Percentiles rank a stretch among this genome's conserved stretches.
phyloP scores from a whole-genome alignment of 164 flowering plant species.

The Litsea cubeba region DNA sequence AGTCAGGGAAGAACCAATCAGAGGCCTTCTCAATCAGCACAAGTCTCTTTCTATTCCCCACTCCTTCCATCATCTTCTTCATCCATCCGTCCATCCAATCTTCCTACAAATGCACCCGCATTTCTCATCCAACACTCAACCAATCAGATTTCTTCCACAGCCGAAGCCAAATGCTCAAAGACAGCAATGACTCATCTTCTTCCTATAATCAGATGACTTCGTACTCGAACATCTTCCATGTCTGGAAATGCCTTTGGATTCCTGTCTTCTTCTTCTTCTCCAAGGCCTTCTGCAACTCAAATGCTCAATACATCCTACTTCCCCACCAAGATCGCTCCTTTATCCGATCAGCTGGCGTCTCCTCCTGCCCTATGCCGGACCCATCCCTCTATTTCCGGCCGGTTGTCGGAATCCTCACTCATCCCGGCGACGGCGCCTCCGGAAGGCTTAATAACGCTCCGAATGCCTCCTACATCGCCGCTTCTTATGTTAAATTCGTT shows the following conservation, averaged over 20 bases:
- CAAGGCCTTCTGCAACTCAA: constrained; percentile 22
- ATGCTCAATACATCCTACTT: constrained; percentile 37
- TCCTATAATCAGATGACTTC: background rate
- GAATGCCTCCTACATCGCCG: constrained; percentile 83
- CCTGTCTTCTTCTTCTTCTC: constrained; percentile 41
- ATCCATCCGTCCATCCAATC: no score
- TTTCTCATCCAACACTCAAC: no score
- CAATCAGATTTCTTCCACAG: background rate
- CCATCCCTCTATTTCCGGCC: constrained; percentile 65
- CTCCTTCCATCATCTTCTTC: no score
- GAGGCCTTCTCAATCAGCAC: no score
- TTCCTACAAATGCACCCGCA: no score
- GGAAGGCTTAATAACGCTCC: constrained; percentile 66
- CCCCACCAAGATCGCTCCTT: constrained; percentile 16
- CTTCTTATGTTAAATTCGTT: constrained; percentile 91
- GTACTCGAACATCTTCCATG: constrained; percentile 11
- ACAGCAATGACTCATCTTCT: constrained; percentile 9
- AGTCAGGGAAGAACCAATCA: no score
- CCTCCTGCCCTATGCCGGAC: constrained; percentile 43
- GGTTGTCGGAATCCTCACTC: constrained; percentile 85
- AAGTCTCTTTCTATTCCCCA: no score
- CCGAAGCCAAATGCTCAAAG: constrained; percentile 14
- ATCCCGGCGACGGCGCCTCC: constrained; percentile 97
- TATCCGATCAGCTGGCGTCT: constrained; percentile 3
- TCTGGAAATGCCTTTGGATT: constrained; percentile 48